Base-by-base conservation (phyloP, 2,329 filamentous ascomycete genomes). In the Rhinocladiella similis region DNA sequence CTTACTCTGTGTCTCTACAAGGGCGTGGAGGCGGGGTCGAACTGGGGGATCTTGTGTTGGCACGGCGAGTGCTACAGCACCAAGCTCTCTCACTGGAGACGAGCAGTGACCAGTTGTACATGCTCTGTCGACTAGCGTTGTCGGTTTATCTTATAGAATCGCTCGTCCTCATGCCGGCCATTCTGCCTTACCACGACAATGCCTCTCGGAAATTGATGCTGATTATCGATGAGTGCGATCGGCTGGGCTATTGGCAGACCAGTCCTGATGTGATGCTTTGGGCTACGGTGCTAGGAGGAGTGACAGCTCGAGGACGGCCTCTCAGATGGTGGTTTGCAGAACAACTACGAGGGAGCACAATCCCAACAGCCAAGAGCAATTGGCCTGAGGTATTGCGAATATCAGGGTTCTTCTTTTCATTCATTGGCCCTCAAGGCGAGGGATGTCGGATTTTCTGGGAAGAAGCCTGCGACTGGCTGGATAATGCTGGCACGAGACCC, bases 161-260 rank as follows among this genome's bases (percentile, higher is more conserved):
- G 16, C 13, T 50, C 18, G 47, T 35, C 22, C 47, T 41, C 20
- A 19, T 39, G 35, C 33, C 29, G 5, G 33, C 35, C 5, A 12
- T 50, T 14, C 38, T 38, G 16, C 47, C 38, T 5, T 50, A 14
- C 25, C 47, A 50, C 27, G 47, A 50, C 3, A 18, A 27, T 19
- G 25, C 18, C 18, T 50, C 47, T 25, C 47, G 47, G 20, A 22
- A 18, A 20, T 20, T 50, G 18, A 27, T 50, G 33, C 47, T 50
- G 29, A 13, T 33, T 18, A 50, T 50, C 16, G 47, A 50, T 27
- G 47, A 50, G 14, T 50, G 47, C 36, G 47, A 50, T 27, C 18
- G 35, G 25, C 35, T 41, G 5, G 47, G 19, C 10, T 50, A 42
- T 25, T 50, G 47, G 47, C 33, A 41, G 2, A 19, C 18, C 19